Evolutionary conservation across 1,284 basidiomycete species (phyloP).

Genomic region (Ganoderma leucocontextum): DNA sequence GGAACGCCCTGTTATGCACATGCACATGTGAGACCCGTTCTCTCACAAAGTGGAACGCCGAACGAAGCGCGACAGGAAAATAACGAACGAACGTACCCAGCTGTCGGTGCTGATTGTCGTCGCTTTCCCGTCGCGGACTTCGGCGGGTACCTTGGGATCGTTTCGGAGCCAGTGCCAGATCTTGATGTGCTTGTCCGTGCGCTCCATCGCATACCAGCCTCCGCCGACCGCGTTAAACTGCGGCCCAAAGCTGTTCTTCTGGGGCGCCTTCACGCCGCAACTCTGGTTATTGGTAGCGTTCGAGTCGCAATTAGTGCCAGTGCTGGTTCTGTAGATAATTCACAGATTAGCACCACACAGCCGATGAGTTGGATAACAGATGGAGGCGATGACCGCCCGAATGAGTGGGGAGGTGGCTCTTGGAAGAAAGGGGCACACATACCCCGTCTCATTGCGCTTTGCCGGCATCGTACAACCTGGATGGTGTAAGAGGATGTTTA

Average conservation of each 20-base stretch:
- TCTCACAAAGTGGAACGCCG: no score
- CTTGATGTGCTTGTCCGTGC: constrained; percentile 56
- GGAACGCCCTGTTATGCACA: constrained; percentile 53
- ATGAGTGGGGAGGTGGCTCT: neutral
- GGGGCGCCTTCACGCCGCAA: constrained; percentile 65
- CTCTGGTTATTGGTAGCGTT: constrained; percentile 58
- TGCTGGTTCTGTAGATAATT: constrained; percentile 22
- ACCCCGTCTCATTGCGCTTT: constrained; percentile 59
- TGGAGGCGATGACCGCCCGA: no score
- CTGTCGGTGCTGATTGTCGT: constrained; percentile 51
- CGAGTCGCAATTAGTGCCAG: constrained; percentile 32
- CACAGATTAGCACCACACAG: neutral
- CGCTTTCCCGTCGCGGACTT: constrained; percentile 50
- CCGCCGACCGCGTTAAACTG: constrained; percentile 68
- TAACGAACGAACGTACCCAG: constrained; percentile 14
- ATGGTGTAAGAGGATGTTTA: neutral
- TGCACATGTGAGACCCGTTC: neutral
- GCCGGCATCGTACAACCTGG: constrained; percentile 69
- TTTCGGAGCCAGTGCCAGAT: constrained; percentile 68
- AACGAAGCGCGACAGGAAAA: no score
- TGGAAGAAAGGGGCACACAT: constrained; percentile 29
- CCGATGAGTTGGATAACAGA: no score
- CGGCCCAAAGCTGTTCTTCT: constrained; percentile 62
- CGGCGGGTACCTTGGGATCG: constrained; percentile 51
- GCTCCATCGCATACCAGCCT: constrained; percentile 67